These are phyloP conservation scores for Triglochin maritima DNA, from an alignment of 106 monocot genomes.

Conservation along the genomic window DNA sequence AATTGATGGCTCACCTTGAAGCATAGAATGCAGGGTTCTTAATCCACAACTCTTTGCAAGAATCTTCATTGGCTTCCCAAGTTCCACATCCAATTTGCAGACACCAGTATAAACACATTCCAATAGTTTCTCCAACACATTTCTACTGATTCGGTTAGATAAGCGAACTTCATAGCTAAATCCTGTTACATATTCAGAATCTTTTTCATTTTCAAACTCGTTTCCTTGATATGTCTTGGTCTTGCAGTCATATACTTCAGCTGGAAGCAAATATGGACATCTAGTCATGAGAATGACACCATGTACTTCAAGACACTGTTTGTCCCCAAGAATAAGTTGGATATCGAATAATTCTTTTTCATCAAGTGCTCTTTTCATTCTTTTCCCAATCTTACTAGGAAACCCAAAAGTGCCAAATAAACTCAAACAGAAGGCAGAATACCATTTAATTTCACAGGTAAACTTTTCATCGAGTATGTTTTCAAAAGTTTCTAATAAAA, in stretches of 20 bases:
- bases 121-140: constrained; percentile 45
- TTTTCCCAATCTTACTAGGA: constrained; percentile 48
- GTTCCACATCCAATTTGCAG: constrained; percentile 26
- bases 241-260: constrained; percentile 11
- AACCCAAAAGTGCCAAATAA: constrained; percentile 66
- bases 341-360: constrained; percentile 56
- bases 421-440: constrained; percentile 46
- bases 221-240: background rate
- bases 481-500: constrained; percentile 26
- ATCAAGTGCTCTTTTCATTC: constrained; percentile 31
- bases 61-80: constrained; percentile 30
- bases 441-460: constrained; percentile 32
- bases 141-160: constrained; percentile 47
- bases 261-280: constrained; percentile 54
- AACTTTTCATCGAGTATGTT: constrained; percentile 28
- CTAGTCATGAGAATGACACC: constrained; percentile 44
- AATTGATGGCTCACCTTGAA: constrained; percentile 36
- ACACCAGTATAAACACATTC: constrained; percentile 73
- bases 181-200: constrained; percentile 2
- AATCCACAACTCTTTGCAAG: constrained; percentile 57
- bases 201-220: constrained; percentile 9
- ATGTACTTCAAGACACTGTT: constrained; percentile 40
- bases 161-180: constrained; percentile 32
- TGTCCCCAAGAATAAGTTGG: constrained; percentile 40
- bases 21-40: constrained; percentile 41